Percentiles rank a stretch among this genome's conserved stretches.
Conservation (phyloP, 768 basidiomycete genomes). For the Podaxis pistillaris region DNA sequence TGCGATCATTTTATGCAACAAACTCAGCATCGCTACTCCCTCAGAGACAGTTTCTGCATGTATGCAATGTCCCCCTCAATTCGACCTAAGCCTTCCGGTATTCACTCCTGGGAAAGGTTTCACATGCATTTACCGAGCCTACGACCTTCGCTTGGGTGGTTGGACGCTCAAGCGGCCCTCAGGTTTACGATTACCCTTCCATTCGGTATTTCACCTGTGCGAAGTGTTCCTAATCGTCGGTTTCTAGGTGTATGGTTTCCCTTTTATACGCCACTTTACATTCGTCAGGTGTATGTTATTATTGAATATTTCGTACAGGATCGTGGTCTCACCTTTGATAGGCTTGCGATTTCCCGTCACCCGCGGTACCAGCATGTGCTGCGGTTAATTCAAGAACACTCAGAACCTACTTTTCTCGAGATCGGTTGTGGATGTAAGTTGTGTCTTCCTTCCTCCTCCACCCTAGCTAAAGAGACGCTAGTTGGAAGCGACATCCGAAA, state of each 20-base stretch:
- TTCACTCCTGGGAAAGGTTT: no score
- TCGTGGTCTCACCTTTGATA: background rate
- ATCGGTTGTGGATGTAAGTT: conserved; percentile 41
- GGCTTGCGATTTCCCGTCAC: conserved; percentile 31
- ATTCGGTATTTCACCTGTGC: no score
- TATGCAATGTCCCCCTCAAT: no score
- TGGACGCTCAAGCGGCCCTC: no score
- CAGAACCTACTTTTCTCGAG: conserved; percentile 36
- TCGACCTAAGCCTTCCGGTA: no score
- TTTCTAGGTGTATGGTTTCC: conserved; percentile 26
- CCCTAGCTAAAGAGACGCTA: conserved; percentile 15
- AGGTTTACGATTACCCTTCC: no score
- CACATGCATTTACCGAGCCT: no score
- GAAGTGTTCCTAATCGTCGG: background rate
- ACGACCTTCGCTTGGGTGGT: no score
- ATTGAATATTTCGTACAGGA: background rate
- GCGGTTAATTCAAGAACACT: conserved; percentile 21
- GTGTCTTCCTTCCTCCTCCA: background rate
- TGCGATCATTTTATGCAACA: background rate
- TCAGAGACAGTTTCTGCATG: background rate
- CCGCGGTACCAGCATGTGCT: conserved; percentile 32
- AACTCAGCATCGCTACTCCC: background rate
- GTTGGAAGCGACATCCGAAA: conserved; percentile 42
- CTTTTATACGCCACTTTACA: conserved; percentile 33
- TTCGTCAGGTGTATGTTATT: conserved; percentile 29